Conservation (phyloP, 352 stramenopile genomes). For the Globisporangium apiculatum region DNA sequence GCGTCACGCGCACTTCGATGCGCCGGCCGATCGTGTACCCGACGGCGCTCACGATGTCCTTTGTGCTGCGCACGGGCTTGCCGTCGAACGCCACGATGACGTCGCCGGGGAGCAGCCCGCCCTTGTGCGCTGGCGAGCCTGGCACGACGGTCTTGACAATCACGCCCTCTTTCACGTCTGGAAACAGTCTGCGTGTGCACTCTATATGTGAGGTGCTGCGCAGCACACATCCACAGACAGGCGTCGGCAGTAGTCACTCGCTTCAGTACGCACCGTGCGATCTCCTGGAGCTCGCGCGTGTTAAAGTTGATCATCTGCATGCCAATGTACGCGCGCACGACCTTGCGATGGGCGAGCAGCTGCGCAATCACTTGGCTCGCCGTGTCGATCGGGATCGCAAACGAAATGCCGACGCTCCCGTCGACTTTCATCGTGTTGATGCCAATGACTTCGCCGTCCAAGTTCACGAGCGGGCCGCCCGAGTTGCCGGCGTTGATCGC, state of each 20-base stretch:
- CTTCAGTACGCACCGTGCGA: conserved; percentile 28
- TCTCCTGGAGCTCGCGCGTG: conserved; percentile 50
- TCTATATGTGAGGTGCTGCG: neutral
- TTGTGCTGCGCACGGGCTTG: conserved; percentile 62
- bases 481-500: conserved; percentile 92
- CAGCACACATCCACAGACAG: neutral
- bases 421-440: conserved; percentile 95
- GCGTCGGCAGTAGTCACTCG: too few relatives aligned
- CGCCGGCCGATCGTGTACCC: conserved; percentile 66
- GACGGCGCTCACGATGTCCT: conserved; percentile 63
- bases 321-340: conserved; percentile 88
- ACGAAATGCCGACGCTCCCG: conserved; percentile 86
- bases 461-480: conserved; percentile 89
- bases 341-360: conserved; percentile 81
- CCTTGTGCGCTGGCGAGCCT: conserved; percentile 74
- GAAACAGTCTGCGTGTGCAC: conserved; percentile 32
- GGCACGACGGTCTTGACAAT: conserved; percentile 77
- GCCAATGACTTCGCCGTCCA: conserved; percentile 91
- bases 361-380: conserved; percentile 87
- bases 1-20: conserved; percentile 60
- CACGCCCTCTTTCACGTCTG: conserved; percentile 70
- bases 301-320: conserved; percentile 90
- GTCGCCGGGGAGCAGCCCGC: conserved; percentile 61
- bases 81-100: conserved; percentile 74
- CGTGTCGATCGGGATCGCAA: conserved; percentile 91